Evolutionary conservation across 306 rosid species (phyloP).

Genomic region (Cucurbita ficifolia): DNA sequence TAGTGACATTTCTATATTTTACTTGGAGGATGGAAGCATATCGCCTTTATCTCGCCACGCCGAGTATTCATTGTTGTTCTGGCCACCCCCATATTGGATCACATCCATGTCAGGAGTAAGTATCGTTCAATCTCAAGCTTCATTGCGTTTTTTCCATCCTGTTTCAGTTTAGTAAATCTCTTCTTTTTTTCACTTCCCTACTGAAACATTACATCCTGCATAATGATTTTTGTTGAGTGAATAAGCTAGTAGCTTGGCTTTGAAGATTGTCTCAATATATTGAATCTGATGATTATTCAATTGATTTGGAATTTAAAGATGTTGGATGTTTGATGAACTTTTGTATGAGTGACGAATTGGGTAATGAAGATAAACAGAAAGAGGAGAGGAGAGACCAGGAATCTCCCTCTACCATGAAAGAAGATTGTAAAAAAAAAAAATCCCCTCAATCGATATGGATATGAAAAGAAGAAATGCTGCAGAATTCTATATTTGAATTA

Average conservation of each 20-base stretch:
- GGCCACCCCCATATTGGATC: constrained; percentile 71
- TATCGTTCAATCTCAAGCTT: neutral
- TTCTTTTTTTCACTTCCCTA: neutral
- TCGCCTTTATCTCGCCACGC: constrained; percentile 34
- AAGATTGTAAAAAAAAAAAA: neutral
- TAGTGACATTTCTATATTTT: constrained; percentile 37
- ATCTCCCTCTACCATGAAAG: too few species aligned
- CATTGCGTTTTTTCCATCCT: neutral
- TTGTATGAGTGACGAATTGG: too few species aligned
- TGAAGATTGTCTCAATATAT: neutral
- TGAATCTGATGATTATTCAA: neutral
- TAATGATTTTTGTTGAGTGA: neutral
- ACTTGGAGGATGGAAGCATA: constrained; percentile 29
- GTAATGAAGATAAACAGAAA: too few species aligned
- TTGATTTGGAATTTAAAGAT: neutral
- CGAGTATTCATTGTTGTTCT: constrained; percentile 36
- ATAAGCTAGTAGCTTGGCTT: neutral
- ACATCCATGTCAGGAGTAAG: constrained; percentile 18
- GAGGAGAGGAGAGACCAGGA: too few species aligned
- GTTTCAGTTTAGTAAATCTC: neutral
- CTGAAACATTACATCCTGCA: neutral
- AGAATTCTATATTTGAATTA: neutral
- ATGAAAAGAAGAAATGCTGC: neutral
- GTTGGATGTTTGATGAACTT: neutral
- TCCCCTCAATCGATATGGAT: neutral